Percentiles rank a stretch among this genome's conserved stretches.
Evolutionary conservation across 768 basidiomycete genomes (phyloP).

Genomic region (Serpula lacrymans): DNA sequence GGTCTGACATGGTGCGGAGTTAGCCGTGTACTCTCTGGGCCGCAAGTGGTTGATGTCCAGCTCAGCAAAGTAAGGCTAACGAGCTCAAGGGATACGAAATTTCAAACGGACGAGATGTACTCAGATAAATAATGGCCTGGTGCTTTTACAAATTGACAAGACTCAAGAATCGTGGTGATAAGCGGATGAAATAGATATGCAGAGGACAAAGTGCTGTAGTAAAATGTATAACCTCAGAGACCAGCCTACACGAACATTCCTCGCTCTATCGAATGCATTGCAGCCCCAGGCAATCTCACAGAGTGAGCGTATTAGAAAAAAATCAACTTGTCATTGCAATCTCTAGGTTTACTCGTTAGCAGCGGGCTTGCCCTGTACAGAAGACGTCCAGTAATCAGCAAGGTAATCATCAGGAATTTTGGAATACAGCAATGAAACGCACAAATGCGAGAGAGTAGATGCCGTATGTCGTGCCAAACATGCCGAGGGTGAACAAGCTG

Average conservation of each 20-base stretch:
- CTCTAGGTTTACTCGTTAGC: conserved; percentile 15
- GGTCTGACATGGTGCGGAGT: conserved; percentile 28
- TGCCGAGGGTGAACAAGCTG: conserved; percentile 49
- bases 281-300: no score
- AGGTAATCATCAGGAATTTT: background rate
- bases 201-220: background rate
- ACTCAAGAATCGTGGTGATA: no score
- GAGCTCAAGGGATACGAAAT: no score
- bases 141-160: background rate
- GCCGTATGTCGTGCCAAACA: conserved; percentile 51
- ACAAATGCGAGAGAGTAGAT: conserved; percentile 46
- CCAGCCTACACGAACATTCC: no score
- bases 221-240: no score
- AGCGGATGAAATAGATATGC: no score
- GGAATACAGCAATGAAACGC: conserved; percentile 11
- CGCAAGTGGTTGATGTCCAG: no score
- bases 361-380: conserved; percentile 26
- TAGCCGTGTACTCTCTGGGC: background rate
- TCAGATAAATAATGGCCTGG: no score
- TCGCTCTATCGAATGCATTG: no score
- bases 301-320: background rate
- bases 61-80: no score
- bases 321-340: background rate
- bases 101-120: no score
- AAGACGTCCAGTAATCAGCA: background rate